Percentiles rank a stretch among this genome's conserved stretches.
Evolutionary conservation across 2,329 filamentous ascomycete genomes (phyloP).

Genomic region (Claviceps pazoutovae): DNA sequence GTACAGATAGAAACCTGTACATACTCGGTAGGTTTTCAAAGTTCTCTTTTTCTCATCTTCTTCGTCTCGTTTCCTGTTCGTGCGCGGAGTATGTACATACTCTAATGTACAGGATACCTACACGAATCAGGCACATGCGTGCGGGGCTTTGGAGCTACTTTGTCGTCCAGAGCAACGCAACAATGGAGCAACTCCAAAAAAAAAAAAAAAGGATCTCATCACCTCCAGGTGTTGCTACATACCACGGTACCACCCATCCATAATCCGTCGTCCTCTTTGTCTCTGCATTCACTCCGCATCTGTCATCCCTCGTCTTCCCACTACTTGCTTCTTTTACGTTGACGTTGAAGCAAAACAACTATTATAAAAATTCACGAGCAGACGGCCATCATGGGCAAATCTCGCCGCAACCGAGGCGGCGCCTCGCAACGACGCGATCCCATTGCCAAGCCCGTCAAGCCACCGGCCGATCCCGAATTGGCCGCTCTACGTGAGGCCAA

Average conservation of each 20-base stretch:
- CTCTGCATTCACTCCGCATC: no score
- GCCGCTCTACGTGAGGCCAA: constrained; percentile 47
- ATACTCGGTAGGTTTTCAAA: no score
- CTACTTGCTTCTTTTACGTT: no score
- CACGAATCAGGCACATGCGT: no score
- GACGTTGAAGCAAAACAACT: neutral
- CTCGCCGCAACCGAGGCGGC: constrained; percentile 38
- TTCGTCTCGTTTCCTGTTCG: neutral
- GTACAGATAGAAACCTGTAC: no score
- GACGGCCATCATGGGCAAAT: constrained; percentile 40
- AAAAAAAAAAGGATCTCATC: neutral
- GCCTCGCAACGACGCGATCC: constrained; percentile 37
- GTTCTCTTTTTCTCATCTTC: neutral
- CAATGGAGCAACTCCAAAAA: neutral
- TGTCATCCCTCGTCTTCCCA: no score
- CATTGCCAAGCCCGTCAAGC: constrained; percentile 43
- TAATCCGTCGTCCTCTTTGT: no score
- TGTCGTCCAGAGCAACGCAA: neutral
- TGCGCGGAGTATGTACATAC: neutral
- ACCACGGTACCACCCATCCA: no score
- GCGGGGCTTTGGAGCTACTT: neutral
- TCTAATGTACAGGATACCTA: no score
- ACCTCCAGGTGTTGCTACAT: neutral
- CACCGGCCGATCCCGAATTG: constrained; percentile 48
- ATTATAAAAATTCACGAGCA: neutral